Conservation (phyloP, 176 grass and related monocot genomes). For the Eleusine indica region DNA sequence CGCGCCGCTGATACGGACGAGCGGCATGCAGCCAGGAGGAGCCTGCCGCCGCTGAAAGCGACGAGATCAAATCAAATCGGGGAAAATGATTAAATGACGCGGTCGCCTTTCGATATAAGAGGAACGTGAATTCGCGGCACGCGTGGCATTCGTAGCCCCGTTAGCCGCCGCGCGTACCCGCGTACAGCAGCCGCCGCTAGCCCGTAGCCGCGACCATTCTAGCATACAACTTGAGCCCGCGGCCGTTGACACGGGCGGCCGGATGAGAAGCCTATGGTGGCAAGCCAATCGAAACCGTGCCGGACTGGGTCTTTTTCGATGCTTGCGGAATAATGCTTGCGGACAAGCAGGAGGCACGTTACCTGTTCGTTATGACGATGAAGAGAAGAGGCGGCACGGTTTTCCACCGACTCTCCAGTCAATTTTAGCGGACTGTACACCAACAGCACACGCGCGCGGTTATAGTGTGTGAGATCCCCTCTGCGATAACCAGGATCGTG, state of each 20-base stretch:
- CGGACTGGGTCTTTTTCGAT: no score
- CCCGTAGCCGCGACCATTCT: not conserved
- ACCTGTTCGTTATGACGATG: no score
- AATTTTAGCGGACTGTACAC: not conserved
- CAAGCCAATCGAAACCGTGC: not conserved
- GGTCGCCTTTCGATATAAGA: no score
- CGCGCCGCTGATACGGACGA: no score
- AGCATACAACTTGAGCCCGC: no score
- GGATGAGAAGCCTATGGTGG: not conserved
- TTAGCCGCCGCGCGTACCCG: not conserved
- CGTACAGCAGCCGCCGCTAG: not conserved
- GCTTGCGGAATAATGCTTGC: not conserved
- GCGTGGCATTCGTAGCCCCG: not conserved
- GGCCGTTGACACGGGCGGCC: not conserved
- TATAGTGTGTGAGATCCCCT: no score
- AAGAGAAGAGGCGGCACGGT: not conserved
- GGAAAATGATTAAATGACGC: no score
- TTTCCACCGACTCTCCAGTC: not conserved
- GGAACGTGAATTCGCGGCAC: not conserved
- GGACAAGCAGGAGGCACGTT: not conserved
- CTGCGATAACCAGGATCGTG: no score
- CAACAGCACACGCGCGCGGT: no score
- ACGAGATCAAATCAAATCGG: no score
- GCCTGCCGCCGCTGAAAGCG: no score
- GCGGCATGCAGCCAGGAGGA: no score